Evolutionary conservation across 495 filamentous ascomycete genomes (phyloP).

Genomic region (Daldinia decipiens): DNA sequence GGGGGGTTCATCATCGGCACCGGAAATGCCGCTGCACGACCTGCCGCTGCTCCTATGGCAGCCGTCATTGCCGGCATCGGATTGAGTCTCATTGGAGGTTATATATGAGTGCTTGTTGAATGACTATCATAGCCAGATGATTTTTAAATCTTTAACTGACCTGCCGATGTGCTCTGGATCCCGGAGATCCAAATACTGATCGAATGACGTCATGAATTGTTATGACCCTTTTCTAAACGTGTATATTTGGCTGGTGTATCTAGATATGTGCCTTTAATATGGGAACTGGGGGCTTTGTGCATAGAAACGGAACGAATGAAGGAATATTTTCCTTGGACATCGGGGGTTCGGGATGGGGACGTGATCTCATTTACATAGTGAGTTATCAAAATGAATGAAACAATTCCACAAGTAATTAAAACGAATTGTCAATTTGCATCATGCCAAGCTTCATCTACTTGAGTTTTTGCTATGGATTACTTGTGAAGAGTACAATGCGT

Average conservation of each 20-base stretch:
- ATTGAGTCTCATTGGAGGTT: slow-evolving; percentile 39
- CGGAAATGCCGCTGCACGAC: slow-evolving; percentile 38
- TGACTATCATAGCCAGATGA: not conserved
- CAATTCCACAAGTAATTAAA: not conserved
- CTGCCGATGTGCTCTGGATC: not conserved
- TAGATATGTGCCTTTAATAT: slow-evolving; percentile 19
- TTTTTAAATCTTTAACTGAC: not conserved
- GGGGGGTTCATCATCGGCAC: slow-evolving; percentile 43
- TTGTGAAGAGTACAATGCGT: no score
- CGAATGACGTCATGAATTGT: slow-evolving; percentile 43
- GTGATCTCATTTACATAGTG: slow-evolving; percentile 20
- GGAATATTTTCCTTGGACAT: not conserved
- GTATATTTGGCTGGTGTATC: slow-evolving; percentile 30
- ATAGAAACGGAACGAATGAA: slow-evolving; percentile 24
- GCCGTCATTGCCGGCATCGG: slow-evolving; percentile 45
- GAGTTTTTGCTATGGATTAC: no score
- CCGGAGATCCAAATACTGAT: slow-evolving; percentile 1
- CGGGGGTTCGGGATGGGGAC: not conserved
- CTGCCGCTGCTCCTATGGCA: slow-evolving; percentile 42
- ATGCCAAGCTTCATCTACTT: not conserved
- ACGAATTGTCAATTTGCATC: not conserved
- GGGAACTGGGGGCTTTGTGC: slow-evolving; percentile 12
- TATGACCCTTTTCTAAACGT: slow-evolving; percentile 33
- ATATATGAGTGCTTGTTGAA: slow-evolving; percentile 32
- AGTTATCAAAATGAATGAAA: slow-evolving; percentile 2